Evolutionary conservation across 306 rosid genomes (phyloP).

Genomic region (Glycine latifolia): DNA sequence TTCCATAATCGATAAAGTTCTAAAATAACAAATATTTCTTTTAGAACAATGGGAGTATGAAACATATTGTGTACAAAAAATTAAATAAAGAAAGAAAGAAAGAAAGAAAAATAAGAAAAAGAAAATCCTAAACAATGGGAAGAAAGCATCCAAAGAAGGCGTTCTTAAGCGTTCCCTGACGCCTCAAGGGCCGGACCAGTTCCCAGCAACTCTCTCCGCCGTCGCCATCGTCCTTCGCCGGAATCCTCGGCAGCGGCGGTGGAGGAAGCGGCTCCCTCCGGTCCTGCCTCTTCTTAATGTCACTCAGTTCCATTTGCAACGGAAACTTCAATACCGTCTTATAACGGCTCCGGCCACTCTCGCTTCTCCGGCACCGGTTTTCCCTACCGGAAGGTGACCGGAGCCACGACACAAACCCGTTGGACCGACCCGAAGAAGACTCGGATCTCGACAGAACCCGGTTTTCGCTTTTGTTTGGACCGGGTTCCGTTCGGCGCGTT

Average conservation of each 20-base stretch:
- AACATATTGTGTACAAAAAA: not conserved
- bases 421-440: not conserved
- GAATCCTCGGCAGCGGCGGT: not conserved
- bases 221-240: conserved; percentile 8
- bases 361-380: conserved; percentile 30
- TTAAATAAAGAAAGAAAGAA: not conserved
- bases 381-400: conserved; percentile 18
- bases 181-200: conserved; percentile 47
- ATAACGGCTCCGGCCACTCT: not conserved
- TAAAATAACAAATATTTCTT: too few species aligned
- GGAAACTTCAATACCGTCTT: conserved; percentile 53
- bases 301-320: conserved; percentile 54
- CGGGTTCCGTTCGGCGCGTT: conserved; percentile 35
- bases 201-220: conserved; percentile 53
- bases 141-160: conserved; percentile 48
- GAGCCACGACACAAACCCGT: not conserved
- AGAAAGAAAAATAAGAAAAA: not conserved
- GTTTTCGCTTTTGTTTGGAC: not conserved
- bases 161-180: conserved; percentile 38
- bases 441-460: not conserved
- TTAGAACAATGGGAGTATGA: too few species aligned
- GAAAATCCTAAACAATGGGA: conserved; percentile 15
- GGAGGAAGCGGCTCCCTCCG: conserved; percentile 13
- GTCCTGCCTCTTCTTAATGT: conserved; percentile 53
- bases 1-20: too few species aligned